Evolutionary conservation across 2,329 filamentous ascomycete genomes (phyloP).

Genomic region (Apiospora pterosperma): DNA sequence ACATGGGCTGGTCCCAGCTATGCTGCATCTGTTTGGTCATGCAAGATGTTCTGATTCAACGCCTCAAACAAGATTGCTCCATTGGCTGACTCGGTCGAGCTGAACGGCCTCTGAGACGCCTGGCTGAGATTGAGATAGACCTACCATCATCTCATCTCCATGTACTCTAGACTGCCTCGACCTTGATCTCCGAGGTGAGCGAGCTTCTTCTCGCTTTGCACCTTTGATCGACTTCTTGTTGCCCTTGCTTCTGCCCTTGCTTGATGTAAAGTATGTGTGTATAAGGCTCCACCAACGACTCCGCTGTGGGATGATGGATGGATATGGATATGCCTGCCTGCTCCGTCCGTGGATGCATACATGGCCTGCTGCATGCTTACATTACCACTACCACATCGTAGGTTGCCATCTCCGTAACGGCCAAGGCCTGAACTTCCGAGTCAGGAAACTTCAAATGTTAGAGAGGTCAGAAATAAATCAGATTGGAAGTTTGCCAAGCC

Average conservation of each 20-base stretch:
- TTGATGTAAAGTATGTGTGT: too few relatives aligned
- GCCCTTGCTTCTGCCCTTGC: too few relatives aligned
- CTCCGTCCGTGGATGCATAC: background rate
- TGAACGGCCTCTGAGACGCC: background rate
- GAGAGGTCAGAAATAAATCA: constrained; percentile 1
- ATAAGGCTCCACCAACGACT: background rate
- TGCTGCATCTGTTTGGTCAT: background rate
- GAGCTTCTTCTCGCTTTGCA: background rate
- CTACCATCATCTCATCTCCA: background rate
- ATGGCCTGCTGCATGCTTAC: background rate
- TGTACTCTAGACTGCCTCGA: background rate
- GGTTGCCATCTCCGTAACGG: background rate
- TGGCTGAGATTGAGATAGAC: background rate
- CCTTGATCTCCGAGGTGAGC: background rate
- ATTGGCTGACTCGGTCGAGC: background rate
- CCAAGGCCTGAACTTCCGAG: background rate
- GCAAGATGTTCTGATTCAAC: background rate
- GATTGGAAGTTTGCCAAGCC: background rate
- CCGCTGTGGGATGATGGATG: background rate
- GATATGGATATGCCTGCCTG: too few relatives aligned
- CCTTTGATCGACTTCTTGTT: background rate
- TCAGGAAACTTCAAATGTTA: background rate
- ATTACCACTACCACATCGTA: too few relatives aligned
- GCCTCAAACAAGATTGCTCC: background rate
- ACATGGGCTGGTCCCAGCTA: background rate